A percentile compares a stretch with the other conserved stretches of the same genome.
Conservation (phyloP, 257 asterid genomes). For the Ocimum tenuiflorum region DNA sequence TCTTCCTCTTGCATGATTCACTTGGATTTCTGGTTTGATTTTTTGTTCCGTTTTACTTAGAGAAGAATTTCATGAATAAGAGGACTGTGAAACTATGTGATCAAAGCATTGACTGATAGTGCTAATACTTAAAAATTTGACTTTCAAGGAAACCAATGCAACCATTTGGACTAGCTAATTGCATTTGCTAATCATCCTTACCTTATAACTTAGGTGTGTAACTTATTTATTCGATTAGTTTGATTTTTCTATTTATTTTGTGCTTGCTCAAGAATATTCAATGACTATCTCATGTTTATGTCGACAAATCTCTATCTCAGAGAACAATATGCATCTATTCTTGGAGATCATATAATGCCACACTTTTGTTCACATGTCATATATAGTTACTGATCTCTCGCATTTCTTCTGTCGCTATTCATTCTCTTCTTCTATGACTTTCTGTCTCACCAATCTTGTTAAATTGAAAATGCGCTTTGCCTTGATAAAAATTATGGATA, state of each 20-base stretch:
- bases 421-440: no score
- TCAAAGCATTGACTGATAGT: constrained; percentile 4
- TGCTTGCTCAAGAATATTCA: not conserved
- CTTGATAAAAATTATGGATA: no score
- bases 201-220: not conserved
- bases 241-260: not conserved
- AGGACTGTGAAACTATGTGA: constrained; percentile 9
- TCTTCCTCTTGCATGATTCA: constrained; percentile 1
- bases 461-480: no score
- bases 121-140: not conserved
- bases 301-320: not conserved
- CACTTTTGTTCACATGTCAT: not conserved
- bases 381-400: not conserved
- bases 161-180: not conserved
- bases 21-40: constrained; percentile 14
- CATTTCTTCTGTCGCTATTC: not conserved
- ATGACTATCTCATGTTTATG: not conserved
- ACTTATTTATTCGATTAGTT: not conserved
- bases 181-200: not conserved
- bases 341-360: not conserved
- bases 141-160: not conserved
- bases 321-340: not conserved
- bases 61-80: not conserved
- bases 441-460: no score
- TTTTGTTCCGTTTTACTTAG: not conserved